Percentiles rank a stretch among this genome's conserved stretches.
Conservation (phyloP, 768 basidiomycete genomes). For the Podaxis sp. region DNA sequence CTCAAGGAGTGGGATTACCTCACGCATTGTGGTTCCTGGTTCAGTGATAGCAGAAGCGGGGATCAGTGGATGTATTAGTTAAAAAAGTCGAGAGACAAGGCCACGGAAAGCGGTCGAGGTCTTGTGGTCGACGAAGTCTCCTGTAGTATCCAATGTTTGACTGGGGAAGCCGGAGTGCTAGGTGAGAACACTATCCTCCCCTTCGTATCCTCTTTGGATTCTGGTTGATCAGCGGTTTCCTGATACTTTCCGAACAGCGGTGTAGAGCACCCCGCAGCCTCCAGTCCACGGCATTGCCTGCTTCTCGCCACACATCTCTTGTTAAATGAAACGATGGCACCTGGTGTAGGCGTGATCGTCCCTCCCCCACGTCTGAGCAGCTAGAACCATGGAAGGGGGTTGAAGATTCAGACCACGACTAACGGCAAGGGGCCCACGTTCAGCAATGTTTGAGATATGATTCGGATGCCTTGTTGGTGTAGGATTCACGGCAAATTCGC, state of each 20-base stretch:
- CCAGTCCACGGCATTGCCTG: background rate
- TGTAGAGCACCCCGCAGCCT: background rate
- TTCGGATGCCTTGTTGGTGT: conserved; percentile 1
- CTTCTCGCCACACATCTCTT: background rate
- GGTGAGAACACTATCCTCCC: background rate
- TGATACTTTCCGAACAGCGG: background rate
- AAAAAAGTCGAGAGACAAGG: background rate
- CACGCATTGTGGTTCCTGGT: no score
- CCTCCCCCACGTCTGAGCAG: background rate
- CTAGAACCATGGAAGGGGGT: background rate
- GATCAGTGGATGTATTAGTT: background rate
- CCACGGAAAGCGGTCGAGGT: background rate
- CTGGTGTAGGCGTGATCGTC: background rate
- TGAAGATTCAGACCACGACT: background rate
- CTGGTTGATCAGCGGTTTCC: background rate
- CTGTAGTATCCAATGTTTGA: background rate
- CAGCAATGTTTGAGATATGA: background rate
- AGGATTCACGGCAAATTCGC: background rate
- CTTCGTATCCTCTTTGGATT: background rate
- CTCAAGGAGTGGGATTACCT: no score
- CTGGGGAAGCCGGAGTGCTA: background rate
- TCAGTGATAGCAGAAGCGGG: no score
- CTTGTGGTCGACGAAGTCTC: background rate
- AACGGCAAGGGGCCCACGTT: background rate
- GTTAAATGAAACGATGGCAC: background rate